Percentiles rank a stretch among this genome's conserved stretches.
These are phyloP conservation scores for Haplosporangium gracile DNA, from an alignment of 192 early-diverging fungal species.

Conservation along the genomic window DNA sequence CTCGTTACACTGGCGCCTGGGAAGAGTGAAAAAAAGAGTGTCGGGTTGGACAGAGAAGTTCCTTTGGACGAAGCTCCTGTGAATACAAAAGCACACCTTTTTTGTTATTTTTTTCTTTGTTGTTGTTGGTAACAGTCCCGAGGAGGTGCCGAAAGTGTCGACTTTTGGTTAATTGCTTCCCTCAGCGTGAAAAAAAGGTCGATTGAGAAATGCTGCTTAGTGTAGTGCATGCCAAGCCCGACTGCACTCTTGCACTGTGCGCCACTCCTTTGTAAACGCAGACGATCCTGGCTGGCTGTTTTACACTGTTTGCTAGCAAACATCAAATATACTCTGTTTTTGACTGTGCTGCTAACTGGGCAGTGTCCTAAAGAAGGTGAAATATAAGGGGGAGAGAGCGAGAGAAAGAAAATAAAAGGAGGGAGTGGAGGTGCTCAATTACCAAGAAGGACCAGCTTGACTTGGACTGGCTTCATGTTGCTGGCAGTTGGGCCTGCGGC, in stretches of 20 bases:
- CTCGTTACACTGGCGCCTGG: slow-evolving; percentile 1
- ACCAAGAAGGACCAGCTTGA: slow-evolving; percentile 97
- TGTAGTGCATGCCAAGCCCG: neutral
- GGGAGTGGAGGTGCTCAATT: slow-evolving; percentile 5
- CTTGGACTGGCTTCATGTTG: slow-evolving; percentile 87
- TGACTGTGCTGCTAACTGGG: neutral
- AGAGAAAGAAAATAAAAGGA: neutral
- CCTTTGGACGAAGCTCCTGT: neutral
- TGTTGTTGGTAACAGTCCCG: neutral
- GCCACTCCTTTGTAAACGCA: neutral
- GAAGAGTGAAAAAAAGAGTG: neutral
- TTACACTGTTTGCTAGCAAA: neutral
- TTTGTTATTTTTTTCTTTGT: neutral
- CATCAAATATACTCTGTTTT: neutral
- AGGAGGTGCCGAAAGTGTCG: neutral
- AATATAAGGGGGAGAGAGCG: neutral
- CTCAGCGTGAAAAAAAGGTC: neutral
- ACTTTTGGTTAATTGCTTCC: neutral
- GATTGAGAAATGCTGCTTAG: neutral
- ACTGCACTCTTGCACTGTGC: neutral
- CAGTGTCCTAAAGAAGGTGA: neutral
- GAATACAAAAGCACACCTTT: neutral
- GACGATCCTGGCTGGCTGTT: neutral
- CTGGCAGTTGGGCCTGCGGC: slow-evolving; percentile 38
- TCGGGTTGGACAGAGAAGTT: neutral